Conservation (phyloP, 108 stramenopile species). For the Stephanodiscus triporus region DNA sequence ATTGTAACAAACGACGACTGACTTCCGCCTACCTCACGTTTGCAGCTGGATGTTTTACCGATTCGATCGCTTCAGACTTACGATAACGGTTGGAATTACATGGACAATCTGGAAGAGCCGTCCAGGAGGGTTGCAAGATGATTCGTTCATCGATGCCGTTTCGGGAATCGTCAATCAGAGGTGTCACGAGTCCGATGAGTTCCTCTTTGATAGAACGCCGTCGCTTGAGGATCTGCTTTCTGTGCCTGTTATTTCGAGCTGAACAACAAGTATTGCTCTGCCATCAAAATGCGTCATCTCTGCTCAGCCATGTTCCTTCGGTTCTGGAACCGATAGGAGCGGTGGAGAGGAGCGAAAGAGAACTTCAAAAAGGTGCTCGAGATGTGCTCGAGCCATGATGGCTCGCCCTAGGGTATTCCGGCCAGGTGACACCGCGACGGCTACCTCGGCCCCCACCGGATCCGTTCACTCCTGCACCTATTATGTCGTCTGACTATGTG, state of each 20-base stretch:
- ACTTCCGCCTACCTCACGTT: too few species aligned
- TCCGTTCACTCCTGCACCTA: background rate
- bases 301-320: conserved; percentile 1
- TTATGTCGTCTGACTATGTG: background rate
- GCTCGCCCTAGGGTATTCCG: background rate
- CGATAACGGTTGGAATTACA: too few species aligned
- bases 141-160: conserved; percentile 43
- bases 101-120: conserved; percentile 30
- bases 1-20: too few species aligned
- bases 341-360: conserved; percentile 41
- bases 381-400: conserved; percentile 11
- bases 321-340: conserved; percentile 26
- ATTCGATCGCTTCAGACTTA: conserved; percentile 27
- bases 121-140: conserved; percentile 26
- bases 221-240: too few species aligned
- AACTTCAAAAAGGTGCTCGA: conserved; percentile 38
- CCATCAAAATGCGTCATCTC: background rate
- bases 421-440: background rate
- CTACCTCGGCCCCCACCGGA: background rate
- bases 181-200: conserved; percentile 20
- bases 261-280: background rate
- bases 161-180: conserved; percentile 39
- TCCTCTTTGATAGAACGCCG: background rate
- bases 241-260: background rate
- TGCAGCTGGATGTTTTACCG: conserved; percentile 44